Evolutionary conservation across 352 stramenopile genomes (phyloP).

Genomic region (Pythium phragmiticola): DNA sequence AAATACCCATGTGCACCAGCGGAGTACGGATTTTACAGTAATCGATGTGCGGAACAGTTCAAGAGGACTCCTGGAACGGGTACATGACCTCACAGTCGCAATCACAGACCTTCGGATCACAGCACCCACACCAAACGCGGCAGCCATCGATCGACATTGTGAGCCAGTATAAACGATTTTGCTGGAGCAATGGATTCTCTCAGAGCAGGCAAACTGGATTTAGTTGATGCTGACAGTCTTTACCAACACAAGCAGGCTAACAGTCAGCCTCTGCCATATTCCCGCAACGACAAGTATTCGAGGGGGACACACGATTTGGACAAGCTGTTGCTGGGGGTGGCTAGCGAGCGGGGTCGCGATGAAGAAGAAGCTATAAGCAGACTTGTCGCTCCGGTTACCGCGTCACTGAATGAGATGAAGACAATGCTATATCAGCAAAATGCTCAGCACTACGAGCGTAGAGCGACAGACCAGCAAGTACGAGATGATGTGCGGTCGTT

Average conservation of each 20-base stretch:
- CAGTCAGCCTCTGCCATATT: slow-evolving; percentile 2
- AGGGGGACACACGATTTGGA: background rate
- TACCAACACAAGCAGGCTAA: slow-evolving; percentile 9
- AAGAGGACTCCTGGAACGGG: slow-evolving; percentile 32
- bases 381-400: slow-evolving; percentile 7
- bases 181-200: background rate
- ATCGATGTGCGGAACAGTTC: background rate
- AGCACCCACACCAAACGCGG: slow-evolving; percentile 7
- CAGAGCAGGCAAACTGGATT: background rate
- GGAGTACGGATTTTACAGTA: background rate
- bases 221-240: slow-evolving; percentile 29
- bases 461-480: background rate
- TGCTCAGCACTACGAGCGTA: background rate
- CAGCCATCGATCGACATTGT: slow-evolving; percentile 1
- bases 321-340: background rate
- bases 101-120: slow-evolving; percentile 34
- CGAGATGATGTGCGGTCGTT: slow-evolving; percentile 7
- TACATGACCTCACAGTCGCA: slow-evolving; percentile 41
- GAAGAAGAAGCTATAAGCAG: slow-evolving; percentile 8
- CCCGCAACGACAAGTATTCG: slow-evolving; percentile 10
- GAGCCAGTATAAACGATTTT: slow-evolving; percentile 15
- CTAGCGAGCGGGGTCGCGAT: slow-evolving; percentile 1
- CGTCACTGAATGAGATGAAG: slow-evolving; percentile 13
- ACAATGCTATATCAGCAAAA: slow-evolving; percentile 7
- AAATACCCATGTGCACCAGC: background rate